These are phyloP conservation scores for Cordyceps tenuipes DNA, from an alignment of 2,329 filamentous ascomycete species.

Conservation along the genomic window DNA sequence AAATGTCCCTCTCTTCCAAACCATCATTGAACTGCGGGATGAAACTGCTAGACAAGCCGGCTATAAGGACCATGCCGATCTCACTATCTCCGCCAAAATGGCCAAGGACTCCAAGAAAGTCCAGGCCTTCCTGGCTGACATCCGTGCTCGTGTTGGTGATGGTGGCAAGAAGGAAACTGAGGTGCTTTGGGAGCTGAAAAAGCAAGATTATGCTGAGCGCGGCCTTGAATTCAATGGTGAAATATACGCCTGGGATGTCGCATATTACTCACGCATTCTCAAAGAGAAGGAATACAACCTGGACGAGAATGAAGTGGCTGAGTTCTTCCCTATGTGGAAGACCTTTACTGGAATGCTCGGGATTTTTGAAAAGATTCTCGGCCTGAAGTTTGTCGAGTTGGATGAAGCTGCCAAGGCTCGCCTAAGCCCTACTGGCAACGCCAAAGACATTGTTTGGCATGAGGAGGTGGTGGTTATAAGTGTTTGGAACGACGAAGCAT, in stretches of 20 bases:
- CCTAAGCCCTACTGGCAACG: conserved; percentile 58
- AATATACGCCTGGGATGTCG: conserved; percentile 77
- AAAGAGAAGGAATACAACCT: conserved; percentile 73
- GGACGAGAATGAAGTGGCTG: conserved; percentile 70
- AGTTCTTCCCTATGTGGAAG: conserved; percentile 72
- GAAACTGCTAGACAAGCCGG: conserved; percentile 70
- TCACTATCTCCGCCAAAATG: conserved; percentile 78
- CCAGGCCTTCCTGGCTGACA: conserved; percentile 62
- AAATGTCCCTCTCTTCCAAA: conserved; percentile 66
- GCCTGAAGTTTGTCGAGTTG: conserved; percentile 68
- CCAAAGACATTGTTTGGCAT: conserved; percentile 70
- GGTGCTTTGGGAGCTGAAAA: conserved; percentile 66
- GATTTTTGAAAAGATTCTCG: conserved; percentile 78
- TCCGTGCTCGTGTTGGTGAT: conserved; percentile 56
- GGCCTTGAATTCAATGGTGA: conserved; percentile 54
- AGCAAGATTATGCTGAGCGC: conserved; percentile 54
- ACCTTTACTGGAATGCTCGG: conserved; percentile 71
- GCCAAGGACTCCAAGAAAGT: conserved; percentile 68
- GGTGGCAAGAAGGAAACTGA: conserved; percentile 64
- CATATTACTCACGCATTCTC: conserved; percentile 73
- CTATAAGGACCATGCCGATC: conserved; percentile 67
- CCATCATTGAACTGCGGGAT: conserved; percentile 66
- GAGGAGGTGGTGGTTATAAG: conserved; percentile 75
- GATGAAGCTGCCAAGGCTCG: conserved; percentile 55
- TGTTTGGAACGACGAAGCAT: conserved; percentile 69